Conservation (phyloP, 164 flowering plant species). For the Pachysandra terminalis region DNA sequence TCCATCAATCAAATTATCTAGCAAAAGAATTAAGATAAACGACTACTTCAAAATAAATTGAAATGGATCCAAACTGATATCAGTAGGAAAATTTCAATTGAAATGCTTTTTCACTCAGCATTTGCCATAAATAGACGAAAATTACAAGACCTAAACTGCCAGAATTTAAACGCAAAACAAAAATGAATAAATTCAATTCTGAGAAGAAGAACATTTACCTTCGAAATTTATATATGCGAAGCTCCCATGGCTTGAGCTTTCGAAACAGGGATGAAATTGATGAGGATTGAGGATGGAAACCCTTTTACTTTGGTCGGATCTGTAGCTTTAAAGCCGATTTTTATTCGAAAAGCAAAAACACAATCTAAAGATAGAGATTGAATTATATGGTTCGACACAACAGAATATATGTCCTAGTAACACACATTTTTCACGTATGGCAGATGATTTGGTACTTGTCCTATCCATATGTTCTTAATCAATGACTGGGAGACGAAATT, state of each 20-base stretch:
- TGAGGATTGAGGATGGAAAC: constrained; percentile 18
- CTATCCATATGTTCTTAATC: no score
- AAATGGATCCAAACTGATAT: neutral
- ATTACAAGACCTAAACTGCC: neutral
- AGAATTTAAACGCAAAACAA: no score
- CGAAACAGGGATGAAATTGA: no score
- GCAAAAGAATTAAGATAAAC: neutral
- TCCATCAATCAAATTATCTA: neutral
- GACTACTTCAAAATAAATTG: neutral
- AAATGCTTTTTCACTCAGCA: neutral
- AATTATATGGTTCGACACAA: no score
- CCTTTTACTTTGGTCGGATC: constrained; percentile 21
- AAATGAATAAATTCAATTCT: no score
- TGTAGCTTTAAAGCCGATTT: constrained; percentile 22
- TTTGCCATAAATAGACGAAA: neutral
- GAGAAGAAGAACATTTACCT: neutral
- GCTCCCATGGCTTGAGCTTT: neutral
- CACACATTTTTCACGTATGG: no score
- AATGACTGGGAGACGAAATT: no score
- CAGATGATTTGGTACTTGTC: no score
- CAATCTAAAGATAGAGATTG: no score
- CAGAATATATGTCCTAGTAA: no score
- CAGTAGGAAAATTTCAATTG: neutral
- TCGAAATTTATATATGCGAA: neutral
- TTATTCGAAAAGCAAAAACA: no score